These are phyloP conservation scores for Pseudozyma sp. DNA, from an alignment of 1,284 basidiomycete genomes.

Conservation along the genomic window DNA sequence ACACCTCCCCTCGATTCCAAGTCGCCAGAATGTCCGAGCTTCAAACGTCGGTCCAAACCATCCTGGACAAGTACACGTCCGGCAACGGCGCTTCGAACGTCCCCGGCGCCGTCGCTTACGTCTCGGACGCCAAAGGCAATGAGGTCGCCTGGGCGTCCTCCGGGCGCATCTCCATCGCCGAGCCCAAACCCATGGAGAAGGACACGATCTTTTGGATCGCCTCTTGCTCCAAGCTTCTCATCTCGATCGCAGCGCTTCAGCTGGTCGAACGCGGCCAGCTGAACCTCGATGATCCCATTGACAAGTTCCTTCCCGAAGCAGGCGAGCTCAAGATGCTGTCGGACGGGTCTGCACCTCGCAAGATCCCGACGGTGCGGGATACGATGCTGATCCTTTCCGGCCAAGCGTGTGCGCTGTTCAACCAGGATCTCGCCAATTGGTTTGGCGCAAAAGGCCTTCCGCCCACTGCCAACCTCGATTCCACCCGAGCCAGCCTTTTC, in stretches of 20 bases:
- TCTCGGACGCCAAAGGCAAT: conserved; percentile 48
- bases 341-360: conserved; percentile 38
- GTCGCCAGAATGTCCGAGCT: not conserved
- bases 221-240: conserved; percentile 66
- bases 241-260: conserved; percentile 63
- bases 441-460: conserved; percentile 23
- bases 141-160: conserved; percentile 45
- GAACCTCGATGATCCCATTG: conserved; percentile 53
- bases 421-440: conserved; percentile 31
- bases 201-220: conserved; percentile 59
- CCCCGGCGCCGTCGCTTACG: conserved; percentile 48
- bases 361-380: conserved; percentile 40
- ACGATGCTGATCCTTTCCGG: conserved; percentile 40
- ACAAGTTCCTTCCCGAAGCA: conserved; percentile 60
- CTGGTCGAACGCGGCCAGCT: conserved; percentile 62
- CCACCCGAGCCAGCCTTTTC: conserved; percentile 16
- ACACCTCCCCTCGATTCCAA: too few species aligned
- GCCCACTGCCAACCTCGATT: conserved; percentile 22
- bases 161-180: conserved; percentile 34
- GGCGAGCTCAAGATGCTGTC: conserved; percentile 37
- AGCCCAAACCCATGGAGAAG: conserved; percentile 34
- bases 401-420: conserved; percentile 48
- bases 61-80: conserved; percentile 23
- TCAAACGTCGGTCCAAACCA: conserved; percentile 15
- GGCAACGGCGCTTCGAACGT: conserved; percentile 14